Percentiles rank a stretch among this genome's conserved stretches.
Conservation (phyloP, 2,329 filamentous ascomycete genomes). For the Exophiala sideris region DNA sequence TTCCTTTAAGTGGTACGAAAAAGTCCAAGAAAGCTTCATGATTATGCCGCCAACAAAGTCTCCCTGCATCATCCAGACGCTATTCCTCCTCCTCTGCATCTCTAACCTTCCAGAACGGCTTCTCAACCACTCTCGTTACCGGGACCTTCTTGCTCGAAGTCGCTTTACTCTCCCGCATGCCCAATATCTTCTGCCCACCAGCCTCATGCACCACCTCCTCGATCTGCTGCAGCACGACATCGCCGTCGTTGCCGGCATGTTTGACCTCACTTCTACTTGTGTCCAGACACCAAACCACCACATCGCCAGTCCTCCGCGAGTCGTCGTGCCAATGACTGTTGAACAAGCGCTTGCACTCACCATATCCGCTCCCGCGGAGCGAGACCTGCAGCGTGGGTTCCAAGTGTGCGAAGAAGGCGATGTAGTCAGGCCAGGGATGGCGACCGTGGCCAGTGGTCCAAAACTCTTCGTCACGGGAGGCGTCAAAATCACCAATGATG, state of each 20-base stretch:
- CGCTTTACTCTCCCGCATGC: not conserved
- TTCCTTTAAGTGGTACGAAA: not conserved
- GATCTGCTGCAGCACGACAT: not conserved
- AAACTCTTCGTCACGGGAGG: conserved; percentile 5
- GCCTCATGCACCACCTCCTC: conserved; percentile 1
- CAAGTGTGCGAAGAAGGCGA: conserved; percentile 56
- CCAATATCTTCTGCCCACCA: conserved; percentile 8
- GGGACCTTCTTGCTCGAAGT: conserved; percentile 1
- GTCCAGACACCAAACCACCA: conserved; percentile 57
- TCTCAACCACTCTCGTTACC: conserved; percentile 16
- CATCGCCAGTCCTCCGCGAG: conserved; percentile 57
- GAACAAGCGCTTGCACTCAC: conserved; percentile 57
- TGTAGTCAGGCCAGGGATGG: conserved; percentile 45
- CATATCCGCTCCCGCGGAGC: conserved; percentile 49
- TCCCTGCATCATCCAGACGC: not conserved
- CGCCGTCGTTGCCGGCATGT: not conserved
- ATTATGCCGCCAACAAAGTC: not conserved
- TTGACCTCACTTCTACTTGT: conserved; percentile 3
- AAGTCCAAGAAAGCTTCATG: not conserved
- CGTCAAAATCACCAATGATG: not conserved
- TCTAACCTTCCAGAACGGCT: conserved; percentile 23
- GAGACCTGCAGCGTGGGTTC: conserved; percentile 47
- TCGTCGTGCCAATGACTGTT: conserved; percentile 64
- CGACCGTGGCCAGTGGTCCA: conserved; percentile 8
- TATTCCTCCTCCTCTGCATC: conserved; percentile 4